These are phyloP conservation scores for Colletotrichum lini DNA, from an alignment of 2,329 filamentous ascomycete species.

Conservation along the genomic window DNA sequence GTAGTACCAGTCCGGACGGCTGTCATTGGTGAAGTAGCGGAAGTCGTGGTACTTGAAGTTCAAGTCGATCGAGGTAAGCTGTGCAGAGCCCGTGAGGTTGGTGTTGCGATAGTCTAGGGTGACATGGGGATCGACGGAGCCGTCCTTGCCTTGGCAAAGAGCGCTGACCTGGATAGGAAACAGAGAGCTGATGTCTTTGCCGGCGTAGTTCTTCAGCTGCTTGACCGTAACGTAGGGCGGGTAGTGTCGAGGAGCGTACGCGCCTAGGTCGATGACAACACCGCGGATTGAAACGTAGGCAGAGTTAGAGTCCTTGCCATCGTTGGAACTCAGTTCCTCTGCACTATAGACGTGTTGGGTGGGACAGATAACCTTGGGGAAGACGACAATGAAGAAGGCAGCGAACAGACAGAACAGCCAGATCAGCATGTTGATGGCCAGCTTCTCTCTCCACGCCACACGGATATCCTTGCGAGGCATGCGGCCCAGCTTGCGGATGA, in stretches of 20 bases:
- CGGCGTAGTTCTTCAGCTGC: slow-evolving; percentile 84
- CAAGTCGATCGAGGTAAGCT: slow-evolving; percentile 74
- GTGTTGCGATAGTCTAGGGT: slow-evolving; percentile 85
- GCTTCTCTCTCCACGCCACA: slow-evolving; percentile 94
- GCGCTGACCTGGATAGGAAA: slow-evolving; percentile 97
- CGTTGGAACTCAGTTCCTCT: slow-evolving; percentile 78
- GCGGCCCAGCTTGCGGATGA: slow-evolving; percentile 81
- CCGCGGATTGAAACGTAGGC: slow-evolving; percentile 89
- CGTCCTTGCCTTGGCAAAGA: slow-evolving; percentile 84
- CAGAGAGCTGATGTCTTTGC: slow-evolving; percentile 86
- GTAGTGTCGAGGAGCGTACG: slow-evolving; percentile 84
- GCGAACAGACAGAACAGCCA: slow-evolving; percentile 86
- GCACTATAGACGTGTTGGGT: slow-evolving; percentile 89
- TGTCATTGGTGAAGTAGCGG: slow-evolving; percentile 85
- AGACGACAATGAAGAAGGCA: slow-evolving; percentile 90
- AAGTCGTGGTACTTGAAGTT: slow-evolving; percentile 95
- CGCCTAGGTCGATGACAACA: slow-evolving; percentile 85
- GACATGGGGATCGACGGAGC: slow-evolving; percentile 77
- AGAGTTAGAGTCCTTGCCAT: slow-evolving; percentile 76
- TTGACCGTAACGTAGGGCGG: slow-evolving; percentile 73
- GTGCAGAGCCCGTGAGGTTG: slow-evolving; percentile 80
- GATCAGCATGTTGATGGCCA: slow-evolving; percentile 98
- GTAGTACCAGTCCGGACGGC: slow-evolving; percentile 90
- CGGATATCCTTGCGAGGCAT: slow-evolving; percentile 95
- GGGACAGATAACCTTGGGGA: slow-evolving; percentile 91